Conservation (phyloP, 1,139 yeast species). For the Geotrichum restrictum region DNA sequence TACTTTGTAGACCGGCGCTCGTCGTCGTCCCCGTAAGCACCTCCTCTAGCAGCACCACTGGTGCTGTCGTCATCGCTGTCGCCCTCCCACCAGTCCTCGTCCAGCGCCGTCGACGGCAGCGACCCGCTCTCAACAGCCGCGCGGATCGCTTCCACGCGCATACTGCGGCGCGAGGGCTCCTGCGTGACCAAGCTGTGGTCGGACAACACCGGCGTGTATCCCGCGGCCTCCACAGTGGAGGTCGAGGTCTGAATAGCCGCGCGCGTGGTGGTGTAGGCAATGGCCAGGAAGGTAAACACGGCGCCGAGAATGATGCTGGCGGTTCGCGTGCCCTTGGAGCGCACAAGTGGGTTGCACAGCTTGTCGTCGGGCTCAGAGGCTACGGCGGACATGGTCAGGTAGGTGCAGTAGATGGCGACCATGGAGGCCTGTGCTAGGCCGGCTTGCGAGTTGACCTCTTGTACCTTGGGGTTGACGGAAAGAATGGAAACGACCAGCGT, state of each 20-base stretch:
- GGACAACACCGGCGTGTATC: conserved; percentile 38
- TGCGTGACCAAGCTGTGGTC: conserved; percentile 43
- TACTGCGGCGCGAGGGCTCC: conserved; percentile 64
- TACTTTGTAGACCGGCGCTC: conserved; percentile 70
- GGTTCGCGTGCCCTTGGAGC: conserved; percentile 87
- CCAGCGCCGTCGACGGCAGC: conserved; percentile 88
- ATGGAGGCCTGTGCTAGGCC: conserved; percentile 96
- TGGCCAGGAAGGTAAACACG: conserved; percentile 85
- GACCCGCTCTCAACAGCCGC: conserved; percentile 96
- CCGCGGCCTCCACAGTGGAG: conserved; percentile 27
- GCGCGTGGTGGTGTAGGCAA: conserved; percentile 94
- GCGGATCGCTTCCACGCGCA: conserved; percentile 82
- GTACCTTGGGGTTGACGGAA: conserved; percentile 78
- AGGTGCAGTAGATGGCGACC: conserved; percentile 92
- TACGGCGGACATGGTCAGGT: conserved; percentile 87
- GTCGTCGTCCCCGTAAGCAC: conserved; percentile 49
- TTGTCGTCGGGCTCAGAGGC: conserved; percentile 95
- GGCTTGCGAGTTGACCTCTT: conserved; percentile 89
- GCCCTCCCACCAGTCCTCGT: conserved; percentile 49
- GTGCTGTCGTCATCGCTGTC: conserved; percentile 31
- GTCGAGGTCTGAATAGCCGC: conserved; percentile 66
- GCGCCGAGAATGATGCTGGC: conserved; percentile 88
- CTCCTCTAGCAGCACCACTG: conserved; percentile 1
- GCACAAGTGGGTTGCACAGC: conserved; percentile 82
- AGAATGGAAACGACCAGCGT: conserved; percentile 60